Percentiles rank a stretch among this genome's conserved stretches.
Evolutionary conservation across 331 rosid genomes (phyloP).

Genomic region (Arachis monticola): DNA sequence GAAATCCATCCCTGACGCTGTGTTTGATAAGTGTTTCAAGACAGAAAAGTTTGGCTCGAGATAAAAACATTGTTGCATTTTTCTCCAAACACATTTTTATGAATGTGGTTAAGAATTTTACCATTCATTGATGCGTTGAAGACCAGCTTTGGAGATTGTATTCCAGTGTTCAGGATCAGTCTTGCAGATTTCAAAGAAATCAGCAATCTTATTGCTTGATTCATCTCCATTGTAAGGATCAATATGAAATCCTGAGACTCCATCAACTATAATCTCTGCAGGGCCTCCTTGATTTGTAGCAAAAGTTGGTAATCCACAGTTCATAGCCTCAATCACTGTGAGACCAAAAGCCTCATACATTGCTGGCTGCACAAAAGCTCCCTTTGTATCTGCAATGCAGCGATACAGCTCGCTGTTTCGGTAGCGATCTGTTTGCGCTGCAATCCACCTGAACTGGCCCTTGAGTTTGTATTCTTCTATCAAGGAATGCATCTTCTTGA

Average conservation of each 20-base stretch:
- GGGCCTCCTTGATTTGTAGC: conserved; percentile 98
- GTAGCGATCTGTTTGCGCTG: conserved; percentile 86
- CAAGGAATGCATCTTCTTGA: conserved; percentile 77
- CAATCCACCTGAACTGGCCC: conserved; percentile 91
- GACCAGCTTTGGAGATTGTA: conserved; percentile 64
- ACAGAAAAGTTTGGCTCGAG: background rate
- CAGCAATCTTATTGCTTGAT: conserved; percentile 79
- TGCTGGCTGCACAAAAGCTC: conserved; percentile 98
- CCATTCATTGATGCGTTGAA: conserved; percentile 82
- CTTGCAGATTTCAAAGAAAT: conserved; percentile 85
- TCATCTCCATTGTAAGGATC: conserved; percentile 78
- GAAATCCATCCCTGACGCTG: conserved; percentile 27
- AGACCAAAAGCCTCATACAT: conserved; percentile 92
- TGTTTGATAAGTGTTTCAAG: background rate
- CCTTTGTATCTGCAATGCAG: conserved; percentile 78
- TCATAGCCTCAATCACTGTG: conserved; percentile 96
- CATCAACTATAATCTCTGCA: conserved; percentile 86
- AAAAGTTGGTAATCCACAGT: conserved; percentile 91
- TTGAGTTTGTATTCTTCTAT: conserved; percentile 68
- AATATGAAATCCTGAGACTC: conserved; percentile 82
- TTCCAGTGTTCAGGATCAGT: conserved; percentile 65
- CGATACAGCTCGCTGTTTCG: conserved; percentile 88
- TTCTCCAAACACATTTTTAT: too few species aligned
- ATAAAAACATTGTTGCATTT: too few species aligned
- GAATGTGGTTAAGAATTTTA: conserved; percentile 24